Evolutionary conservation across 306 rosid species (phyloP), one percentile per base, ranked within the genome.

Genomic region (Ochetophila trinervis): DNA sequence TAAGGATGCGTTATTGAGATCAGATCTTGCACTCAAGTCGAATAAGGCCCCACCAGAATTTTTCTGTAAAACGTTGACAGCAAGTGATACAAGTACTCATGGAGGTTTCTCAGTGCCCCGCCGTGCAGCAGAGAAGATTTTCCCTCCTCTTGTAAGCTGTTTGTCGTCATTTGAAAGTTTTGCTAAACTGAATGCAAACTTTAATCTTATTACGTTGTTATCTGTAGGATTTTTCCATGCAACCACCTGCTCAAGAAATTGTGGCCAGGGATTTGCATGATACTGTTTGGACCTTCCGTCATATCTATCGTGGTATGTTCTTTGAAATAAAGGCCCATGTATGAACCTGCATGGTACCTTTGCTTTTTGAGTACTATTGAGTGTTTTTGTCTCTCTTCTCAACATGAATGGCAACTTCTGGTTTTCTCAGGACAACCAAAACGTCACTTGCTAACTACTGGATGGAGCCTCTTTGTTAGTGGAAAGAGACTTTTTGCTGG

Each of bases 51-150:
- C 84, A 57, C 88, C 96, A 0, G 99, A 93, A 62, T 93, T 93
- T 68, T 93, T 93, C 82, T 93, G 99, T 64, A 93, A 93, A 48
- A 91, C 90, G 18, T 78, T 93, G 79, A 93, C 99, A 1, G 95
- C 99, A 2, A 93, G 99, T 60, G 99, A 93, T 73, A 93, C 99
- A 1, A 93, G 99, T 72, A 93, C 99, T 62, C 99, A 93, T 77
- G 99, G 99, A 23, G 97, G 99, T 48, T 93, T 93, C 75, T 93
- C 99, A 0, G 99, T 93, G 23, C 99, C 97, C 13, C 99, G 99
- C 37, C 96, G 99, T 21, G 88, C 99, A 0, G 99, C 99, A 14
- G 97, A 93, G 82, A 93, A 93, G 84, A 93, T 93, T 65, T 93
- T 93, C 67, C 99, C 99, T 16, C 12, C 86, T 83, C 99, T 93